Percentiles rank a stretch among this genome's conserved stretches.
Evolutionary conservation across 179 eudicot genomes (phyloP).

Genomic region (Silene noctiflora): DNA sequence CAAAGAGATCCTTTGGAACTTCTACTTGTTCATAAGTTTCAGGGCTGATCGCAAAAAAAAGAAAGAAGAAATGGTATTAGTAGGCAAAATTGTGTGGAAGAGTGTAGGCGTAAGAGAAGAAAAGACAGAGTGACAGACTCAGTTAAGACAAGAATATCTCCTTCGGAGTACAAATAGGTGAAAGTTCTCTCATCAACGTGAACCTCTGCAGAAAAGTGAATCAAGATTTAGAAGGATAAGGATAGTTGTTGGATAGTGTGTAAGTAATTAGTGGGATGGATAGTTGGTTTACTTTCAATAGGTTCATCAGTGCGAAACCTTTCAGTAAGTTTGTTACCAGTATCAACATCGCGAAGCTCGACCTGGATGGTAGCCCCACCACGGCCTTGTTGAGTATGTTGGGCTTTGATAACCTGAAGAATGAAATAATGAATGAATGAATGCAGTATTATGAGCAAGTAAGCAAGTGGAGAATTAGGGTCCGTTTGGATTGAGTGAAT

Average conservation of each 20-base stretch:
- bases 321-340: conserved; percentile 80
- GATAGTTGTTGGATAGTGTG: not conserved
- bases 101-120: too few relatives aligned
- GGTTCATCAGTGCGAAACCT: conserved; percentile 91
- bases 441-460: not conserved
- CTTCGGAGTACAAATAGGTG: conserved; percentile 71
- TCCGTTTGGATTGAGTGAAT: too few relatives aligned
- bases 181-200: conserved; percentile 70
- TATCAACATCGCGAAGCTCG: conserved; percentile 96
- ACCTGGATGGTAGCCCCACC: conserved; percentile 95
- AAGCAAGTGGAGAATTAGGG: not conserved
- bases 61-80: conserved; percentile 9
- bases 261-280: not conserved
- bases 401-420: conserved; percentile 70
- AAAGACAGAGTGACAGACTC: conserved; percentile 50
- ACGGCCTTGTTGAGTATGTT: conserved; percentile 86
- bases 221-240: not conserved
- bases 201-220: conserved; percentile 47
- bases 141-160: conserved; percentile 58
- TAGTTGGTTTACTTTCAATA: conserved; percentile 53
- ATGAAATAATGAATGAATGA: not conserved
- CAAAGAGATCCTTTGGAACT: conserved; percentile 72
- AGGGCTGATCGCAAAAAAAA: conserved; percentile 43
- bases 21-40: conserved; percentile 74
- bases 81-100: not conserved